Evolutionary conservation across 768 basidiomycete species (phyloP), one percentile per base, ranked within the genome.

Genomic region (Termitomyces sp.): DNA sequence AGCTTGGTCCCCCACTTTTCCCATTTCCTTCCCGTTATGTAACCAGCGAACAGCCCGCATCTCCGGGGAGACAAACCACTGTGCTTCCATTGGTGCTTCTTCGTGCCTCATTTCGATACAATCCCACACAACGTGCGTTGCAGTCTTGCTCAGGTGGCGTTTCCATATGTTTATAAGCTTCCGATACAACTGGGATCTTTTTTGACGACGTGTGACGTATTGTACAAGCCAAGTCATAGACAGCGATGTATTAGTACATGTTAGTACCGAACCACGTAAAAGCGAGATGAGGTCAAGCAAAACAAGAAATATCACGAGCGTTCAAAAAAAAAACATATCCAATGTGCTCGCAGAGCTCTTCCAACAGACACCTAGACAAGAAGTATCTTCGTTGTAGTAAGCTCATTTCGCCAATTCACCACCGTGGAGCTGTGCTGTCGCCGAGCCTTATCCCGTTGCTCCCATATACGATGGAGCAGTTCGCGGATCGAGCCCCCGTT

Each of bases 391-490:
- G 69, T 66, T 32, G 75, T 68, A 26, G 69, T 73, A 70, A 90
- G 76, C 15, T 75, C 71, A 54, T 75, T 69, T 35, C 87, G 77
- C 88, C 90, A 92, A 57, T 75, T 74, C 44, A 90, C 82, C 11
- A 76, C 61, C 66, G 46, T 40, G 11, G 47, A 32, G 19, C n/a
- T n/a, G 41, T 10, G 53, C 24, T 30, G 59, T 26, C 44, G 44
- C 37, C 50, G 56, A 37, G 38, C 52, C 8, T 9, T 7, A 44
- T 51, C 71, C 70, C 77, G 72, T 28, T 71, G 62, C 1, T 56
- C 51, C 89, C 90, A 90, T 48, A 92, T 77, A 37, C 68, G 58
- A 48, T 75, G 68, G 65, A 93, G 77, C 59, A 91, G 69, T 14
- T 58, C 49, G 43, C 68, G 69, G 32, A 87, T 82, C 42, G 79